Conservation (phyloP, 2,329 filamentous ascomycete species). For the Phialocephala sp. region DNA sequence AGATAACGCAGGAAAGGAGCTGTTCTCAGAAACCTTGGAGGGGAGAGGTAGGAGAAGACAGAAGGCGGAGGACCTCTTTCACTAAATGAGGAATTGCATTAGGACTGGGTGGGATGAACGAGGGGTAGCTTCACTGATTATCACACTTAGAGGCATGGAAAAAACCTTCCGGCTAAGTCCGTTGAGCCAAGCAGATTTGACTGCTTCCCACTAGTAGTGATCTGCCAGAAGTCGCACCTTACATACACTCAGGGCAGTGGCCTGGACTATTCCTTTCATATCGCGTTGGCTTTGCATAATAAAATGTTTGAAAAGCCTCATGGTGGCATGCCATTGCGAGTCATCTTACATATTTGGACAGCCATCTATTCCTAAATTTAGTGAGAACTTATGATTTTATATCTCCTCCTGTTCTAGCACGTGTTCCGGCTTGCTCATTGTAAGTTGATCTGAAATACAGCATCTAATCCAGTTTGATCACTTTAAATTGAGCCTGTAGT, state of each 20-base stretch:
- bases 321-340: background rate
- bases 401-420: background rate
- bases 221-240: background rate
- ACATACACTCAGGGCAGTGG: background rate
- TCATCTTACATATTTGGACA: background rate
- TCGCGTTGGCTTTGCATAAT: slow-evolving; percentile 4
- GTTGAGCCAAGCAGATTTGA: background rate
- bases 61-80: slow-evolving; percentile 75
- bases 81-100: slow-evolving; percentile 47
- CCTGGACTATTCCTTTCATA: background rate
- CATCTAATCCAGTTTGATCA: background rate
- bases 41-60: slow-evolving; percentile 65
- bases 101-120: background rate
- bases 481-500: background rate
- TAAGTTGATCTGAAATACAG: background rate
- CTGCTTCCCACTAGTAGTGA: background rate
- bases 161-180: background rate
- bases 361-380: background rate
- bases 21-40: slow-evolving; percentile 67
- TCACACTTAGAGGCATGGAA: background rate
- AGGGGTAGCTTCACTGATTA: background rate
- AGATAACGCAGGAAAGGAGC: slow-evolving; percentile 69
- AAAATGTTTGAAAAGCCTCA: background rate
- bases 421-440: background rate
- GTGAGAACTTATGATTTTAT: background rate